phyloP scores from a whole-genome alignment of 208 protist genomes.

The Acanthamoeba healyi region DNA sequence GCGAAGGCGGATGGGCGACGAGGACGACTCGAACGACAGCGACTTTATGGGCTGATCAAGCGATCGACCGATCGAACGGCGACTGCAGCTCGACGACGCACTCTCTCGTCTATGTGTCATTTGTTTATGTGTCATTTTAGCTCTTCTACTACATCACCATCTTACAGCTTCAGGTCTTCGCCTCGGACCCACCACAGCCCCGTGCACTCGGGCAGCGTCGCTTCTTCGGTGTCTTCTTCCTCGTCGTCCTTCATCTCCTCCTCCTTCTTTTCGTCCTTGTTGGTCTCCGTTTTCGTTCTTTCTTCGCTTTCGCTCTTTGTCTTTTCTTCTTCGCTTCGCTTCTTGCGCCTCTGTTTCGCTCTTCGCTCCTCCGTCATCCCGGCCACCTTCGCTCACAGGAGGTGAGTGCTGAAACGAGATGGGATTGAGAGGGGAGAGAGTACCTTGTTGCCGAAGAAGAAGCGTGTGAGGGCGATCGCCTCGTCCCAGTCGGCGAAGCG shows the following conservation, averaged over 20 bases:
- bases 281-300: not conserved
- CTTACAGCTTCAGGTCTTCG: too few relatives aligned
- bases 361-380: not conserved
- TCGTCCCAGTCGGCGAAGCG: constrained; percentile 29
- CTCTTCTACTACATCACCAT: too few relatives aligned
- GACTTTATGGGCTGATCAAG: not conserved
- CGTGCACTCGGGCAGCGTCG: not conserved
- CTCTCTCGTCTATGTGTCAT: too few relatives aligned
- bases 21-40: not conserved
- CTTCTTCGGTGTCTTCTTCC: constrained; percentile 12
- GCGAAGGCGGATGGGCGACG: not conserved
- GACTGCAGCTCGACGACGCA: too few relatives aligned
- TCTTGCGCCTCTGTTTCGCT: too few relatives aligned
- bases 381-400: not conserved
- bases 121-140: too few relatives aligned
- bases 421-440: too few relatives aligned
- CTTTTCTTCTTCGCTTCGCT: too few relatives aligned
- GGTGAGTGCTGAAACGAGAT: too few relatives aligned
- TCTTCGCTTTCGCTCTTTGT: too few relatives aligned
- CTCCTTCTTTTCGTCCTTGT: not conserved
- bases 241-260: not conserved
- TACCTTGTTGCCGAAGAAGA: constrained; percentile 46
- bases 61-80: too few relatives aligned
- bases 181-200: constrained; percentile 2
- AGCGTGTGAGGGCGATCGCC: constrained; percentile 6